Conservation (phyloP, 1,284 basidiomycete genomes). For the Cutaneotrichosporon daszewskae region DNA sequence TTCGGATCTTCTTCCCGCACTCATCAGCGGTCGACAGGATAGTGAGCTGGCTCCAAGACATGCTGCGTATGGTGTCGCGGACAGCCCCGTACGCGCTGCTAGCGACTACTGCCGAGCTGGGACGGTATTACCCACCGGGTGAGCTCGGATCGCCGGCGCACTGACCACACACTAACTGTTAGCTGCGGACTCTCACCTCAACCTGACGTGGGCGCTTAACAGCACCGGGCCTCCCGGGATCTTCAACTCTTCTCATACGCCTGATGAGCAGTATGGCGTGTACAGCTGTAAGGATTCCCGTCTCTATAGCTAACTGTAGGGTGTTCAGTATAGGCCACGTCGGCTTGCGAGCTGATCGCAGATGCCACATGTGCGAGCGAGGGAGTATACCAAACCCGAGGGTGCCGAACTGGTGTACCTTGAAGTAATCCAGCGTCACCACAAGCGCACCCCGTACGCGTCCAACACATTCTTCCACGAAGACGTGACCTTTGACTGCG, state of each 20-base stretch:
- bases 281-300: constrained; percentile 30
- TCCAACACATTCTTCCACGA: constrained; percentile 40
- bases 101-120: too few species aligned
- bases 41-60: too few species aligned
- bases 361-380: constrained; percentile 5
- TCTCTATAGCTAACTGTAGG: constrained; percentile 3
- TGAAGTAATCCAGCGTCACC: constrained; percentile 40
- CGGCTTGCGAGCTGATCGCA: background rate
- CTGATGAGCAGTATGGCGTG: constrained; percentile 25
- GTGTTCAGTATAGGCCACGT: constrained; percentile 13
- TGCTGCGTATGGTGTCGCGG: too few species aligned
- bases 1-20: too few species aligned
- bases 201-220: constrained; percentile 22
- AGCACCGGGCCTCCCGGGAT: constrained; percentile 30
- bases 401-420: constrained; percentile 27
- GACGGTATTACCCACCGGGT: too few species aligned
- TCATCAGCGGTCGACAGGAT: too few species aligned
- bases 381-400: constrained; percentile 2
- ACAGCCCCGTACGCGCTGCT: too few species aligned
- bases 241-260: constrained; percentile 23
- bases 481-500: constrained; percentile 28
- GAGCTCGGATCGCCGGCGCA: too few species aligned
- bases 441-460: constrained; percentile 42
- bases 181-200: constrained; percentile 13
- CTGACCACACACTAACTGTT: constrained; percentile 1